These are phyloP conservation scores for Podaxis mareebaensis DNA, from an alignment of 768 basidiomycete species.

Conservation along the genomic window DNA sequence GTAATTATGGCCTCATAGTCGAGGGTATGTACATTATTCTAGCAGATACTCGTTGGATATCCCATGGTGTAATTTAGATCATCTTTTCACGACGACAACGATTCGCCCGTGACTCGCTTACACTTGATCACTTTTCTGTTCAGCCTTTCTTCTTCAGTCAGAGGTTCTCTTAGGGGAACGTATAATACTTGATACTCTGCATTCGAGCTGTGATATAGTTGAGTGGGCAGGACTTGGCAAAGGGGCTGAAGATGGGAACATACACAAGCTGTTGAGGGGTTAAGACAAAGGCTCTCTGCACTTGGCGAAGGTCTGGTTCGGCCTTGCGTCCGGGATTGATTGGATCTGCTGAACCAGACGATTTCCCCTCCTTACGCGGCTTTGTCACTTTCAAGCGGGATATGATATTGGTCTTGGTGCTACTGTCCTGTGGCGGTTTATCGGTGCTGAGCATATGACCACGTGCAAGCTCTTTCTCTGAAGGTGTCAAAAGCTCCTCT, in stretches of 20 bases:
- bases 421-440: neutral
- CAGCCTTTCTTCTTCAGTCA: constrained; percentile 53
- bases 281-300: constrained; percentile 8
- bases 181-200: constrained; percentile 82
- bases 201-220: constrained; percentile 34
- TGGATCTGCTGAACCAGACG: neutral
- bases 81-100: neutral
- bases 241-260: neutral
- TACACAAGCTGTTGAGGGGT: constrained; percentile 11
- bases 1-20: constrained; percentile 39
- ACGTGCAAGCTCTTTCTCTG: constrained; percentile 1
- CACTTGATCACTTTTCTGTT: constrained; percentile 48
- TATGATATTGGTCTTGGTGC: neutral
- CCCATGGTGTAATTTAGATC: neutral
- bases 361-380: constrained; percentile 1
- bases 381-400: neutral
- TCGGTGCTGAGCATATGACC: neutral
- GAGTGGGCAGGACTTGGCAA: neutral
- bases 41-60: neutral
- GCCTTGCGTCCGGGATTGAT: neutral
- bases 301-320: constrained; percentile 3
- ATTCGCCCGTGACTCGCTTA: constrained; percentile 8
- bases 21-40: constrained; percentile 5
- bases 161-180: constrained; percentile 70
- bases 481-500: constrained; percentile 10